phyloP scores from a whole-genome alignment of 176 grass and related monocot genomes.

The Tillandsia fasciculata region DNA sequence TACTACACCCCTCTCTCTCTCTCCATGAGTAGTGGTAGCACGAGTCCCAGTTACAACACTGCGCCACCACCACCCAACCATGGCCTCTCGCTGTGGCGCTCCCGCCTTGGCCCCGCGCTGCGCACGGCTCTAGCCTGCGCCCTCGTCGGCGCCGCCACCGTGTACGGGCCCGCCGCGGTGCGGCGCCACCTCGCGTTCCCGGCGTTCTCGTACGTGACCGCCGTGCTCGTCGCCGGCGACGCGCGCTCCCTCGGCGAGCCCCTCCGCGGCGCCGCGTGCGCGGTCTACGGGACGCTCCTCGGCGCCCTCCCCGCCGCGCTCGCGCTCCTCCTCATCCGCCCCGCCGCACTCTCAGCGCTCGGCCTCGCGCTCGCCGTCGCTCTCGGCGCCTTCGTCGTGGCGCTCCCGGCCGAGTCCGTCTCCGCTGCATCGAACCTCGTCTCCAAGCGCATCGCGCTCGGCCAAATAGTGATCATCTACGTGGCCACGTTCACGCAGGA shows the following conservation, averaged over 20 bases:
- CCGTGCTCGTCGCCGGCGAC: slow-evolving; percentile 50
- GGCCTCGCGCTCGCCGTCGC: slow-evolving; percentile 34
- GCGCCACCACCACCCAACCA: background rate
- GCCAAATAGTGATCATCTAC: slow-evolving; percentile 72
- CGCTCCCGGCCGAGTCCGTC: slow-evolving; percentile 32
- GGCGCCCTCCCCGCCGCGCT: slow-evolving; percentile 53
- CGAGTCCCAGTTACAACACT: background rate
- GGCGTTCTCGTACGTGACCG: slow-evolving; percentile 63
- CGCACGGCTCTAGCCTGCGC: slow-evolving; percentile 54
- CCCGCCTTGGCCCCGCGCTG: slow-evolving; percentile 32
- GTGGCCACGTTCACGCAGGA: slow-evolving; percentile 33
- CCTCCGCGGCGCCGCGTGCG: slow-evolving; percentile 29
- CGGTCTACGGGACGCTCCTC: slow-evolving; percentile 49
- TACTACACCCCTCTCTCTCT: background rate
- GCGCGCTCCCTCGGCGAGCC: slow-evolving; percentile 43
- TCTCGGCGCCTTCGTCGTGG: slow-evolving; percentile 46
- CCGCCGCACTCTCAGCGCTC: slow-evolving; percentile 27
- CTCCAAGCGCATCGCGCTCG: slow-evolving; percentile 69
- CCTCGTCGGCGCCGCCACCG: slow-evolving; percentile 44
- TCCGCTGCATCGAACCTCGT: slow-evolving; percentile 19
- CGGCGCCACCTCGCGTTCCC: slow-evolving; percentile 48
- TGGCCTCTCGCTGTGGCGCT: slow-evolving; percentile 23
- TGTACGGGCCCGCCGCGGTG: slow-evolving; percentile 27
- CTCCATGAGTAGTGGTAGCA: slow-evolving; percentile 7
- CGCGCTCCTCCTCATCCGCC: slow-evolving; percentile 44